Conservation (phyloP, 495 filamentous ascomycete species). For the Penicillium atrosanguineum region DNA sequence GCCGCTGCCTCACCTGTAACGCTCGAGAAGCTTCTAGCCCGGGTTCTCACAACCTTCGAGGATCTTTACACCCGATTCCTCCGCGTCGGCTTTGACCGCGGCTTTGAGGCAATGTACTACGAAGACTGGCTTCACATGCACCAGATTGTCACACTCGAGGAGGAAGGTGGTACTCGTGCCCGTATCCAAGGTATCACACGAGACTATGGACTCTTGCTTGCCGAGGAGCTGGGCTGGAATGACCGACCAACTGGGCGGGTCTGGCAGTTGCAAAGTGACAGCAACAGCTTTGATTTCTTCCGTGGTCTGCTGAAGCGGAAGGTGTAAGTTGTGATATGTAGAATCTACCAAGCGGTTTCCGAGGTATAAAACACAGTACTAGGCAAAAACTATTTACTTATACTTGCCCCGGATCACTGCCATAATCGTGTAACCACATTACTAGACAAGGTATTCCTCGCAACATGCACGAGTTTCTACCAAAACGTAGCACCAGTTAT, state of each 20-base stretch:
- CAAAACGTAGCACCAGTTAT: no score
- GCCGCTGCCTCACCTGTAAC: slow-evolving; percentile 52
- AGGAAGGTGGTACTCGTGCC: slow-evolving; percentile 72
- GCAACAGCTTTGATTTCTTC: slow-evolving; percentile 99
- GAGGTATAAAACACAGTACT: no score
- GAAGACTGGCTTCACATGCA: slow-evolving; percentile 83
- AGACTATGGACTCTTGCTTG: slow-evolving; percentile 82
- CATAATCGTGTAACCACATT: no score
- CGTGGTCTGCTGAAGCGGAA: slow-evolving; percentile 83
- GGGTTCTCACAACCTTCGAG: slow-evolving; percentile 78
- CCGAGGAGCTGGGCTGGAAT: slow-evolving; percentile 73
- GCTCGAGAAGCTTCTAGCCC: slow-evolving; percentile 79
- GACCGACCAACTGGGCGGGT: slow-evolving; percentile 72
- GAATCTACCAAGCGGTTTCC: no score
- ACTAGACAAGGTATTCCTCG: no score
- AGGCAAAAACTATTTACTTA: no score
- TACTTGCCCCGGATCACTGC: no score
- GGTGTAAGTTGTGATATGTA: slow-evolving; percentile 26
- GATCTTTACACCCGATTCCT: slow-evolving; percentile 72
- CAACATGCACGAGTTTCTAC: no score
- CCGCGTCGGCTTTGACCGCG: slow-evolving; percentile 64
- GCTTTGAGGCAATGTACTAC: slow-evolving; percentile 80
- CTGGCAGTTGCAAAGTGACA: slow-evolving; percentile 88
- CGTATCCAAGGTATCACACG: slow-evolving; percentile 85
- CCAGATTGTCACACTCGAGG: slow-evolving; percentile 87